A percentile compares a stretch with the other conserved stretches of the same genome.
Conservation (phyloP, 495 filamentous ascomycete species). For the Penicillium diatomitis region DNA sequence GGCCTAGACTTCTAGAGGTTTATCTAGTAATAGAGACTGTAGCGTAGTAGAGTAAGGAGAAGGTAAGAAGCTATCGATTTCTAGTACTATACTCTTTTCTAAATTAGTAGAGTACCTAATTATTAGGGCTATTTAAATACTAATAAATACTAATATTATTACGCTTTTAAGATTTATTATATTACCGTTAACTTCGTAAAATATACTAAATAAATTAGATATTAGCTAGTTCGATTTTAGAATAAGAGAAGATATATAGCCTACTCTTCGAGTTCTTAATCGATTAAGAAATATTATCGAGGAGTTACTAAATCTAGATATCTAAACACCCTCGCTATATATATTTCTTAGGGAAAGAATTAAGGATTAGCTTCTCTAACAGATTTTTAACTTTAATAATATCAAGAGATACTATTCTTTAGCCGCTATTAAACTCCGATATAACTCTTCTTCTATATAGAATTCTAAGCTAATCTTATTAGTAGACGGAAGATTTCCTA, state of each 20-base stretch:
- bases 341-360: slow-evolving; percentile 10
- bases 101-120: too few relatives aligned
- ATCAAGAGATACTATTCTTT: slow-evolving; percentile 9
- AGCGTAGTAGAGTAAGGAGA: too few relatives aligned
- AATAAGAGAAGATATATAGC: slow-evolving; percentile 3
- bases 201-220: slow-evolving; percentile 5
- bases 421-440: slow-evolving; percentile 9
- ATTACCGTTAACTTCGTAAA: too few relatives aligned
- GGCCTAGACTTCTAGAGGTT: too few relatives aligned
- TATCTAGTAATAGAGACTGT: too few relatives aligned
- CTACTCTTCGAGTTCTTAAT: slow-evolving; percentile 9
- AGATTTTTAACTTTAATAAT: slow-evolving; percentile 15
- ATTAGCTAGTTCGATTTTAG: slow-evolving; percentile 15
- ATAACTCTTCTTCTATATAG: slow-evolving; percentile 4
- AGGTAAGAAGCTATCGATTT: too few relatives aligned
- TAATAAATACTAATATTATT: too few relatives aligned
- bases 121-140: too few relatives aligned
- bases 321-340: slow-evolving; percentile 10
- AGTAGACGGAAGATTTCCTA: neutral
- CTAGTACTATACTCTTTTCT: too few relatives aligned
- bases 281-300: slow-evolving; percentile 6
- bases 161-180: too few relatives aligned
- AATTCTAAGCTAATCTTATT: slow-evolving; percentile 8
- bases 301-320: slow-evolving; percentile 6
- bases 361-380: slow-evolving; percentile 11